Conservation (phyloP, 306 rosid species). For the Trichosanthes truncata region DNA sequence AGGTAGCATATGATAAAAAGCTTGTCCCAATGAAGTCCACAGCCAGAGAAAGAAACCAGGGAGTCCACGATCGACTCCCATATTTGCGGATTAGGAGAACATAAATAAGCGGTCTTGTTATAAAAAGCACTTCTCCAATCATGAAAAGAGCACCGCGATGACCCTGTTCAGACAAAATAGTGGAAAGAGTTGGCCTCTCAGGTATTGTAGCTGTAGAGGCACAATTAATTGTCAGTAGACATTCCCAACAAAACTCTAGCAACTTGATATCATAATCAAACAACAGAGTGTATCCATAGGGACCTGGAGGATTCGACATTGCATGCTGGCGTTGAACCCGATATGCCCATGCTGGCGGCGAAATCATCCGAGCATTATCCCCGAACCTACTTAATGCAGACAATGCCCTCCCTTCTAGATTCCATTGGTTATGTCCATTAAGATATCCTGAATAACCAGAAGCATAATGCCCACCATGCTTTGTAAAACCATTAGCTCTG, state of each 20-base stretch:
- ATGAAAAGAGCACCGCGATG: constrained; percentile 54
- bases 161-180: constrained; percentile 56
- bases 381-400: constrained; percentile 79
- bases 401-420: constrained; percentile 74
- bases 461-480: constrained; percentile 23
- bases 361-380: constrained; percentile 53
- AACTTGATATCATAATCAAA: background rate
- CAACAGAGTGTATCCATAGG: constrained; percentile 4
- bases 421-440: constrained; percentile 38
- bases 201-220: constrained; percentile 37
- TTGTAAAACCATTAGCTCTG: constrained; percentile 15
- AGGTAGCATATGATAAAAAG: constrained; percentile 46
- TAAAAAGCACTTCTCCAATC: constrained; percentile 63
- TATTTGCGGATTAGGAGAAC: constrained; percentile 66
- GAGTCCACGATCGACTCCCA: constrained; percentile 78
- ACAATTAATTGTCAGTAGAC: constrained; percentile 22
- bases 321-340: constrained; percentile 57
- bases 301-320: constrained; percentile 49
- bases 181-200: constrained; percentile 46
- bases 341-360: constrained; percentile 45
- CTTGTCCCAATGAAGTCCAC: constrained; percentile 51
- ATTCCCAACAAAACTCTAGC: background rate
- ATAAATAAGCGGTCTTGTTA: constrained; percentile 74
- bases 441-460: constrained; percentile 30
- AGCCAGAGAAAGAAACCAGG: constrained; percentile 78